Evolutionary conservation across 768 basidiomycete species (phyloP), one percentile per base, ranked within the genome.

Genomic region (Boletus eberwhitei): DNA sequence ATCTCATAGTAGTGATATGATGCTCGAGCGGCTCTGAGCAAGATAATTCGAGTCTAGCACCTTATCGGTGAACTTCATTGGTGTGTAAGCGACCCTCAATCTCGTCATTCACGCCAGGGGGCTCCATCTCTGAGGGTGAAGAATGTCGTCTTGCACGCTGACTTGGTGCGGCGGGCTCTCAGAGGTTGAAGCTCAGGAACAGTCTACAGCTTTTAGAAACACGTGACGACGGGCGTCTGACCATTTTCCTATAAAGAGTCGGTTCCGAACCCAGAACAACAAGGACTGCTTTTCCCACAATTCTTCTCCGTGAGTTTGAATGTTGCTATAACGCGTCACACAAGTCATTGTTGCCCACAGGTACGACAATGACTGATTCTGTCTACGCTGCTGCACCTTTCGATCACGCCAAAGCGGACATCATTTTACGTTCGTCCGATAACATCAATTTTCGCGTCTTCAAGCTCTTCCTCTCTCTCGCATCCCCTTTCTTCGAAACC

Each of bases 401-500:
- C 2, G 52, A 62, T 32, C 63, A 67, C 13, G 21, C 42, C 4
- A 58, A 68, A 41, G 55, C 50, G 16, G 59, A 67, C 21, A 34
- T 65, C 48, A 61, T 67, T 21, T n/a, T 69, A 13, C 65, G 59
- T 14, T 64, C 67, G 19, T 59, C 53, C 14, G 68, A 69, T 50
- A 9, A 9, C 9, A 9, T 29, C 29, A 8, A 29, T 29, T 29
- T 29, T 29, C 29, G 29, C 9, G 9, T 72, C 17, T 70, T 73
- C 55, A 71, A 62, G 14, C 52, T 61, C 5, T 65, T 74, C 35
- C 68, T 74, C 16, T 59, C 63, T 22, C 61, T 69, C 24, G 63
- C 73, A 35, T 74, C 73, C 13, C 61, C 69, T 0, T 61, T 73
- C 43, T 76, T 73, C 44, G 56, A 62, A 19, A 60, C 61, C 21